phyloP scores from a whole-genome alignment of 2,329 filamentous ascomycete genomes.

The Lasiodiplodia citricola region DNA sequence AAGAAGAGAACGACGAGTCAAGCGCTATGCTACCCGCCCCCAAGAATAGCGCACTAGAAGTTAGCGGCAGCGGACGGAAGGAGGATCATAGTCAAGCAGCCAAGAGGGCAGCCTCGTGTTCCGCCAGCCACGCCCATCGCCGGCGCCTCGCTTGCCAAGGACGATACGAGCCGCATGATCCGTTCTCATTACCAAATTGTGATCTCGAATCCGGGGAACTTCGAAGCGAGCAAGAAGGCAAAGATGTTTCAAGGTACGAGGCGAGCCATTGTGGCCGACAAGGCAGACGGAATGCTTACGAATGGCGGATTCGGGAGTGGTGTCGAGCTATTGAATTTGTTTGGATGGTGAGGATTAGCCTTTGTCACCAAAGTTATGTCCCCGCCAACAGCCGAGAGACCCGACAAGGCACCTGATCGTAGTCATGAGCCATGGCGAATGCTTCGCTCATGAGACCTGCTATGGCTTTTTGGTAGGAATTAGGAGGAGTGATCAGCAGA shows the following conservation, averaged over 20 bases:
- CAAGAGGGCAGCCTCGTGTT: not conserved
- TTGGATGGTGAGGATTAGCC: not conserved
- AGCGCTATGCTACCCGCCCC: not conserved
- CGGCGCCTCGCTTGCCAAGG: not conserved
- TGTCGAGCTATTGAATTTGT: not conserved
- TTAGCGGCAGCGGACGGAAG: not conserved
- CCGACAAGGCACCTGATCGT: not conserved
- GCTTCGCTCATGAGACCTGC: not conserved
- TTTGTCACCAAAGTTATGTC: not conserved
- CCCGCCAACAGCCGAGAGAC: not conserved
- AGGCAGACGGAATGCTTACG: not conserved
- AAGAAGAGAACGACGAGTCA: not conserved
- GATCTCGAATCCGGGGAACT: not conserved
- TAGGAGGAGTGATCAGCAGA: not conserved
- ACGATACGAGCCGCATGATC: constrained; percentile 13
- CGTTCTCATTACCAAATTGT: constrained; percentile 19
- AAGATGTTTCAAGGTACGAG: not conserved
- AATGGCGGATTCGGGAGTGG: not conserved
- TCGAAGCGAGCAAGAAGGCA: not conserved
- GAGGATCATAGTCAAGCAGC: not conserved
- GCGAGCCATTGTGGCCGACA: not conserved
- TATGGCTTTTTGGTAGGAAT: not conserved
- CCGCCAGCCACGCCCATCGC: constrained; percentile 20
- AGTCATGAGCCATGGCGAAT: not conserved
- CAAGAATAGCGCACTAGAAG: constrained; percentile 5